Percentiles rank a stretch among this genome's conserved stretches.
phyloP scores from a whole-genome alignment of 2,329 filamentous ascomycete genomes.

The Albifimbria verrucaria region DNA sequence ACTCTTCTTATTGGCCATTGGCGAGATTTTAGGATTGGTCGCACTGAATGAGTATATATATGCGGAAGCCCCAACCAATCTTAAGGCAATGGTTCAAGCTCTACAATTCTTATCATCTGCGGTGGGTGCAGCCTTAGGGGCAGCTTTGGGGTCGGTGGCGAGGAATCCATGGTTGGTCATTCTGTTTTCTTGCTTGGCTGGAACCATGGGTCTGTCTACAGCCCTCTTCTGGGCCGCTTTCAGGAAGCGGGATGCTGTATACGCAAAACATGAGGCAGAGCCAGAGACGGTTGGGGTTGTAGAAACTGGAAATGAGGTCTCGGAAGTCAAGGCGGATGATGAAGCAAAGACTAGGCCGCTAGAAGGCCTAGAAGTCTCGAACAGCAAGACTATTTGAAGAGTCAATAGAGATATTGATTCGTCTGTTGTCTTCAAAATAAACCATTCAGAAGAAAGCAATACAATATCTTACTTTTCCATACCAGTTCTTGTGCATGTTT shows the following conservation, averaged over 20 bases:
- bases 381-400: too few species aligned
- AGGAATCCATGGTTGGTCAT: not conserved
- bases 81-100: not conserved
- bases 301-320: too few species aligned
- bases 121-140: not conserved
- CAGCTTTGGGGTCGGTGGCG: not conserved
- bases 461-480: too few species aligned
- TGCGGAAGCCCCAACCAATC: not conserved
- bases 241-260: not conserved
- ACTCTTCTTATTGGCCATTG: slow-evolving; percentile 25
- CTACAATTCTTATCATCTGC: not conserved
- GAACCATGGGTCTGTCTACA: not conserved
- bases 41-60: not conserved
- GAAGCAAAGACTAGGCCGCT: too few species aligned
- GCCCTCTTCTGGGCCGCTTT: not conserved
- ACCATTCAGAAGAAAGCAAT: too few species aligned
- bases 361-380: too few species aligned
- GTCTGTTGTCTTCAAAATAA: too few species aligned
- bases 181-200: not conserved
- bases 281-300: too few species aligned
- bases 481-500: too few species aligned
- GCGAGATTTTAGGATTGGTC: not conserved
- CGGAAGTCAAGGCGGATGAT: too few species aligned
- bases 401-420: too few species aligned
- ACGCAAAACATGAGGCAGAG: not conserved